Conservation (phyloP, 1,284 basidiomycete species). For the Ustilago xerochloae region DNA sequence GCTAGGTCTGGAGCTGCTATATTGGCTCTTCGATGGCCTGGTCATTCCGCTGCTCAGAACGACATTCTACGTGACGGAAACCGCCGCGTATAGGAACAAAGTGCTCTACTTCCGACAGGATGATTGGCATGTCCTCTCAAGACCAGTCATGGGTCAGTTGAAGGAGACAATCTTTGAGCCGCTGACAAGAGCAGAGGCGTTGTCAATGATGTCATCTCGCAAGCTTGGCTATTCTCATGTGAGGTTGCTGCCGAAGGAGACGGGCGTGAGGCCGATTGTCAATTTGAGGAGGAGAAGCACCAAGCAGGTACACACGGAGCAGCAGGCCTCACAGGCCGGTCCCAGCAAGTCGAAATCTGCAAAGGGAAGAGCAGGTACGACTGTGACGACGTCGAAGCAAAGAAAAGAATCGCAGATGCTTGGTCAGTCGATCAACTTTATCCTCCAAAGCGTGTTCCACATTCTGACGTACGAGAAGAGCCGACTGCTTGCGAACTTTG, state of each 20-base stretch:
- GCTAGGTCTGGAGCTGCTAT: slow-evolving; percentile 83
- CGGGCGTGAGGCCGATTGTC: slow-evolving; percentile 91
- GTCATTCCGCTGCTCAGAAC: slow-evolving; percentile 85
- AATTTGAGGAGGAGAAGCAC: slow-evolving; percentile 79
- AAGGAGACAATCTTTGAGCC: slow-evolving; percentile 70
- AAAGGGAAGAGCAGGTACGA: neutral
- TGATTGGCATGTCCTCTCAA: slow-evolving; percentile 84
- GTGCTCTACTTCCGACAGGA: slow-evolving; percentile 93
- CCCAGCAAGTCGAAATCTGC: neutral
- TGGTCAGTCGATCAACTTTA: slow-evolving; percentile 82
- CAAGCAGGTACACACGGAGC: slow-evolving; percentile 27
- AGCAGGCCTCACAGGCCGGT: slow-evolving; percentile 5
- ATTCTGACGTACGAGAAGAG: slow-evolving; percentile 58
- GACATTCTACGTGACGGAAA: slow-evolving; percentile 93
- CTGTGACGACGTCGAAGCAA: slow-evolving; percentile 13
- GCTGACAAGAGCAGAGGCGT: slow-evolving; percentile 64
- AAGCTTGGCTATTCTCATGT: slow-evolving; percentile 83
- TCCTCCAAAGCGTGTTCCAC: slow-evolving; percentile 76
- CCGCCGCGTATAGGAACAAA: slow-evolving; percentile 84
- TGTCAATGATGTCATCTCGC: slow-evolving; percentile 47
- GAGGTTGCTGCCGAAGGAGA: slow-evolving; percentile 90
- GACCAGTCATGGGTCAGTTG: slow-evolving; percentile 81
- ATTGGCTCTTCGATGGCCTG: slow-evolving; percentile 92
- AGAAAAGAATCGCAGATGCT: slow-evolving; percentile 32
- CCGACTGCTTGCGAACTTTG: slow-evolving; percentile 5